These are phyloP conservation scores for Suhomyces faveliae DNA, from an alignment of 805 yeast species.

Conservation along the genomic window DNA sequence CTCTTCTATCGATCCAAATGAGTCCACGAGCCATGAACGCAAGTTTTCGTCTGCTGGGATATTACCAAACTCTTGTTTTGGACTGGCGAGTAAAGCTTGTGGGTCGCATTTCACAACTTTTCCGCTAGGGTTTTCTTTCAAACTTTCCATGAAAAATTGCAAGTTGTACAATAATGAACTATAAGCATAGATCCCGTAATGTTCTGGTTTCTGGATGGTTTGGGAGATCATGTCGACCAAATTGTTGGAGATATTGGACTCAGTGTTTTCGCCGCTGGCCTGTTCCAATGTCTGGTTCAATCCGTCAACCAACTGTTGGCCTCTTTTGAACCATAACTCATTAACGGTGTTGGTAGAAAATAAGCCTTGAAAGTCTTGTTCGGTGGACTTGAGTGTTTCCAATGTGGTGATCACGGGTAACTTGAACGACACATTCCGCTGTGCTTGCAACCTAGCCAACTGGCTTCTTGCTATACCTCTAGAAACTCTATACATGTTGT, in stretches of 20 bases:
- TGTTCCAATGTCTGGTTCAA: conserved; percentile 33
- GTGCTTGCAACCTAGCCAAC: background rate
- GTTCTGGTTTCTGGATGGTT: conserved; percentile 46
- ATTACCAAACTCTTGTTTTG: conserved; percentile 36
- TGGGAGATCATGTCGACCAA: conserved; percentile 32
- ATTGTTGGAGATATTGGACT: conserved; percentile 11
- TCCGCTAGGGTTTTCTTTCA: conserved; percentile 28
- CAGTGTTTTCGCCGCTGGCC: conserved; percentile 4
- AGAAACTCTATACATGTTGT: conserved; percentile 11
- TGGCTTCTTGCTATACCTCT: conserved; percentile 3
- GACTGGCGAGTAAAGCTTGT: conserved; percentile 44
- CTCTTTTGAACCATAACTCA: conserved; percentile 41
- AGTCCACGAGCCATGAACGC: conserved; percentile 48
- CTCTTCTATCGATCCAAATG: conserved; percentile 77
- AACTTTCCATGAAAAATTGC: conserved; percentile 48
- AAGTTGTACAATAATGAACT: conserved; percentile 49
- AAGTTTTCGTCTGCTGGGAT: conserved; percentile 37
- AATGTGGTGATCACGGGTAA: conserved; percentile 34
- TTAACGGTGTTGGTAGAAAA: conserved; percentile 31
- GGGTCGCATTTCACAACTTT: conserved; percentile 19
- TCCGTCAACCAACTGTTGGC: conserved; percentile 32
- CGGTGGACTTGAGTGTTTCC: conserved; percentile 26
- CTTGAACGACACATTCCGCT: conserved; percentile 28
- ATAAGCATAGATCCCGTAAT: conserved; percentile 42
- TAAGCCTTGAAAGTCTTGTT: conserved; percentile 34